Evolutionary conservation across 1,139 yeast genomes (phyloP), one percentile per base, ranked within the genome.

Genomic region (Eremothecium gossypii): DNA sequence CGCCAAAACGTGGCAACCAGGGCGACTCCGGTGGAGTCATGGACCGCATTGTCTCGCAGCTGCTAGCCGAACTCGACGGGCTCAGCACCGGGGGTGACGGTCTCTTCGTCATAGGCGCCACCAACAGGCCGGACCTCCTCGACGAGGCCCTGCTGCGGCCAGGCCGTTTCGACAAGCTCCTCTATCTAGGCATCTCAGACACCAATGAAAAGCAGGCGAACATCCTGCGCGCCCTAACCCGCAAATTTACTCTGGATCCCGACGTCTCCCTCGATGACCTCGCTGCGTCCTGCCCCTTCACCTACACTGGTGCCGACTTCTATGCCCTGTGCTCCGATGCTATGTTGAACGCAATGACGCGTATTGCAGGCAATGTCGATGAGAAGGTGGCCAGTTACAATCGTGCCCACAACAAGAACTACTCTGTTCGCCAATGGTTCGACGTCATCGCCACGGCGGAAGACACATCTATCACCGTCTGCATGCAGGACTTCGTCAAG

Each of bases 11-110:
- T 67, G 97, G 97, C 34, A 89, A 91, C 60, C 96, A 89, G 59
- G 97, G 97, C 29, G 97, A 91, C 63, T 86, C 96, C 2, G 97
- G 97, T 20, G 97, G 97, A 49, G 97, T 89, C 4, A 89, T 89
- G 97, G 97, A 91, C 61, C 75, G 98, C 63, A 91, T 91, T 52
- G 98, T 91, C 1, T 87, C 96, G 0, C 98, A 91, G 62, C 68
- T 91, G 39, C 69, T 91, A 40, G 96, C 97, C 0, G 98, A 91
- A 61, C 69, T 91, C 39, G 98, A 91, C 58, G 97, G 97, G 32
- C 89, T 89, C 96, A 82, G 93, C 57, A 78, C 83, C 6, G 60
- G 58, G 9, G 91, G 94, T 8, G 96, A 87, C 47, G 97, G 96
- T 7, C 95, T 91, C 1, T 91, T 91, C 62, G 96, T 89, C 9